A percentile compares a stretch with the other conserved stretches of the same genome.
phyloP scores from a whole-genome alignment of 176 grass and related monocot genomes.

The Rhynchospora pubera region DNA sequence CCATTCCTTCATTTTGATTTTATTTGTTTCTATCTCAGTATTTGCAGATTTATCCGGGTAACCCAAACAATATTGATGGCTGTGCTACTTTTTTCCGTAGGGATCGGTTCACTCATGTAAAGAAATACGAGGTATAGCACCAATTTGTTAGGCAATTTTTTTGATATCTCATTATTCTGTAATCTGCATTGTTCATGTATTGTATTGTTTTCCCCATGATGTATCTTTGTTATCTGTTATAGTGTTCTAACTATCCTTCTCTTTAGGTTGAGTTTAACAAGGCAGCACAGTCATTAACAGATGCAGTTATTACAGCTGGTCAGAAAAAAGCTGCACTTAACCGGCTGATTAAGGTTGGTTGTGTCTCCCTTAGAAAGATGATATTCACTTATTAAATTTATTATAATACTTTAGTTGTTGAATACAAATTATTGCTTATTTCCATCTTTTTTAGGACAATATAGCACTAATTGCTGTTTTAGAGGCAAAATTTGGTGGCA shows the following conservation, averaged over 20 bases:
- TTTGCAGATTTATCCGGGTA: constrained; percentile 67
- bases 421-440: constrained; percentile 3
- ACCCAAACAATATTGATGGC: constrained; percentile 56
- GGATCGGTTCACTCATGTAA: constrained; percentile 98
- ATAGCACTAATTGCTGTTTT: constrained; percentile 88
- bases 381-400: neutral
- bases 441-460: constrained; percentile 56
- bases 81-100: constrained; percentile 99
- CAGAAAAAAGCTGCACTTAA: constrained; percentile 82
- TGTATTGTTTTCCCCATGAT: neutral
- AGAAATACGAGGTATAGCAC: constrained; percentile 89
- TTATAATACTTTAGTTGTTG: neutral
- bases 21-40: neutral
- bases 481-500: constrained; percentile 89
- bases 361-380: neutral
- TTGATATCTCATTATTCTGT: neutral
- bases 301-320: constrained; percentile 63
- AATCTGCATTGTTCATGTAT: neutral
- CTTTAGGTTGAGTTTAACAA: constrained; percentile 97
- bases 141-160: neutral
- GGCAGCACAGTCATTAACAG: constrained; percentile 98
- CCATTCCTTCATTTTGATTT: neutral
- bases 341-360: constrained; percentile 75
- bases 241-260: constrained; percentile 28
- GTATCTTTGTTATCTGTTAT: constrained; percentile 4